phyloP scores from a whole-genome alignment of 495 filamentous ascomycete species.

The Penicillium arizonense region DNA sequence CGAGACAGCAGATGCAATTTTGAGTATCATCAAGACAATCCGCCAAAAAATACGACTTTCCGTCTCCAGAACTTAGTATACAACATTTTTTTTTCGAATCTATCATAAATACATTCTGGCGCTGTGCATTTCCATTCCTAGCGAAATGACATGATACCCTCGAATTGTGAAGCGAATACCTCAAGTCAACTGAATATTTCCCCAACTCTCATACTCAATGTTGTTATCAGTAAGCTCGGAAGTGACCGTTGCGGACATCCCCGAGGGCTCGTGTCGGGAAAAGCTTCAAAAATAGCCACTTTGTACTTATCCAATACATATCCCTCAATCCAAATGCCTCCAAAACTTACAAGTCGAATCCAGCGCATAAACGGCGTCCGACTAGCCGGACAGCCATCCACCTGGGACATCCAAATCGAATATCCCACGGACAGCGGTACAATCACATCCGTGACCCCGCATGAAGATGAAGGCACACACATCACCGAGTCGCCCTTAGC shows the following conservation, averaged over 20 bases:
- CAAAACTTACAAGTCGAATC: conserved; percentile 17
- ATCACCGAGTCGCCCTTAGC: conserved; percentile 18
- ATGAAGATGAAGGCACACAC: conserved; percentile 13
- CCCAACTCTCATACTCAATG: neutral
- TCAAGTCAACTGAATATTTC: no score
- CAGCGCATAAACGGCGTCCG: conserved; percentile 33
- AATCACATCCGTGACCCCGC: conserved; percentile 40
- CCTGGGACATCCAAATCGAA: conserved; percentile 44
- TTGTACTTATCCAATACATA: neutral
- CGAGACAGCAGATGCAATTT: conserved; percentile 16
- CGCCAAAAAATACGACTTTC: conserved; percentile 13
- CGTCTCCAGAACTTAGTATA: neutral
- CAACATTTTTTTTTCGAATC: no score
- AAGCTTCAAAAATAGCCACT: no score
- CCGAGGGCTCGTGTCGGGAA: neutral
- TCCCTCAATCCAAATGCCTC: conserved; percentile 21
- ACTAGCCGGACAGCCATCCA: conserved; percentile 32
- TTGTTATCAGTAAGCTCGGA: neutral
- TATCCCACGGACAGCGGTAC: conserved; percentile 20
- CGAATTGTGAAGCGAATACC: no score
- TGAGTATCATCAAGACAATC: conserved; percentile 20
- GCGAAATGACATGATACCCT: no score
- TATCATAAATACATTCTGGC: no score
- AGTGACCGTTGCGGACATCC: neutral
- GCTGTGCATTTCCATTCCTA: no score